Base-by-base conservation (phyloP, 2,329 filamentous ascomycete genomes). In the Diaporthe sp. region DNA sequence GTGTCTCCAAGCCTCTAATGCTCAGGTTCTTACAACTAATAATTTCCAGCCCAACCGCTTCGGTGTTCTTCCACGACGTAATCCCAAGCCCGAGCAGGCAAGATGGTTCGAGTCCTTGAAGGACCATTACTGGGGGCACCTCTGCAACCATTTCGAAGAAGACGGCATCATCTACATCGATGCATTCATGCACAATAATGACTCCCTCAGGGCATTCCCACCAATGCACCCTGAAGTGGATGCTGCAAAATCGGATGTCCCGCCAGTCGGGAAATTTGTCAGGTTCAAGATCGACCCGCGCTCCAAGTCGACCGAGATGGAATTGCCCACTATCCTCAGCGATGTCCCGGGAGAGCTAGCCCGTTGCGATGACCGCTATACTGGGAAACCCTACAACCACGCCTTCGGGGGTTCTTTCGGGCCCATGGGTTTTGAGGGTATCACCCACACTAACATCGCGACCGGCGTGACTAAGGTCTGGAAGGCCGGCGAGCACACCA, bases 1-100 rank as follows among this genome's bases (percentile, higher is more conserved):
- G 7, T 52, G 50, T 28, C 6, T 10, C n/a, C 25, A 12, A 15
- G n/a, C n/a, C n/a, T n/a, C n/a, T n/a, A 17, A 28, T 15, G 10
- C 12, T 0, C 6, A 52, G 47, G 12, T 52, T 10, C n/a, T 28
- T 4, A 9, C 8, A 9, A 60, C 35, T 38, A 22, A 40, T 22
- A 15, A n/a, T 33, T 9, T 7, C 17, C 4, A 60, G 57, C 57
- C 35, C 0, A 60, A 60, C 5, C 57, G 57, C 12, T 60, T 60
- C 33, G 57, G 57, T 17, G 57, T 60, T 4, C 57, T 60, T 4
- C 57, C 57, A n/a, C 57, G 33, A 22, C 57, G 57, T 9, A 40
- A 40, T 40, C 57, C 57, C 22, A 60, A 60, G 57, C 57, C 57
- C 3, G 57, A 60, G 33, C 57, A 60, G 57, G 57, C 57, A n/a